Percentiles rank a stretch among this genome's conserved stretches.
These are phyloP conservation scores for Brassica carinata DNA, from an alignment of 345 rosid genomes.

Conservation along the genomic window DNA sequence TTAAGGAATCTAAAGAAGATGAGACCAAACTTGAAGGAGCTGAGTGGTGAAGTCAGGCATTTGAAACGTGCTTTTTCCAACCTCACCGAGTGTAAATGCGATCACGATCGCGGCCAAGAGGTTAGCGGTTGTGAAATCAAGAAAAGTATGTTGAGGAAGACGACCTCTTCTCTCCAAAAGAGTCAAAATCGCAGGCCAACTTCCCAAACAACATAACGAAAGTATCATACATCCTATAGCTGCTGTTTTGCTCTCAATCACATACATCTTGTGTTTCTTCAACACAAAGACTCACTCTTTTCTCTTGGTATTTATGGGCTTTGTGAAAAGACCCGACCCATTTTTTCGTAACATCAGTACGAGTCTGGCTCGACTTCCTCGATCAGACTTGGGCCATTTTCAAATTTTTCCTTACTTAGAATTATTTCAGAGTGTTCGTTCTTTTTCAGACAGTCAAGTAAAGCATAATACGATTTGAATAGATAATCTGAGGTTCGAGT, in stretches of 20 bases:
- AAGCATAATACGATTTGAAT: no score
- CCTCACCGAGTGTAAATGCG: slow-evolving; percentile 80
- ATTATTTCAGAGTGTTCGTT: no score
- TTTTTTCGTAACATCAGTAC: no score
- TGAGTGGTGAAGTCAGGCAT: slow-evolving; percentile 69
- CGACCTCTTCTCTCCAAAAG: slow-evolving; percentile 83
- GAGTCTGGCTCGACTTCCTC: no score
- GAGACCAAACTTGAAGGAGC: slow-evolving; percentile 57
- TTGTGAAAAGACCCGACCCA: no score
- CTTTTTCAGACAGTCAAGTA: no score
- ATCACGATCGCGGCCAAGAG: slow-evolving; percentile 73
- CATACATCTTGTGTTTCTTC: slow-evolving; percentile 47
- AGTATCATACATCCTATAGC: slow-evolving; percentile 86
- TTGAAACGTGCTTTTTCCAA: slow-evolving; percentile 46
- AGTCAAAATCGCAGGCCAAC: slow-evolving; percentile 87
- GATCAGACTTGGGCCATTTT: no score
- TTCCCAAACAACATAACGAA: slow-evolving; percentile 70
- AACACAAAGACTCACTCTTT: slow-evolving; percentile 9
- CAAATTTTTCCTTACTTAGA: no score
- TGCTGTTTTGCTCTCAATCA: slow-evolving; percentile 84
- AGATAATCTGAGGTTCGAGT: no score
- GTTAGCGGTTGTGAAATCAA: slow-evolving; percentile 84
- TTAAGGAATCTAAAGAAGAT: background rate
- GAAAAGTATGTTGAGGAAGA: slow-evolving; percentile 91
- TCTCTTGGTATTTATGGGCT: slow-evolving; percentile 12